phyloP scores from a whole-genome alignment of 2,329 filamentous ascomycete genomes.

The Talaromyces rugulosus region DNA sequence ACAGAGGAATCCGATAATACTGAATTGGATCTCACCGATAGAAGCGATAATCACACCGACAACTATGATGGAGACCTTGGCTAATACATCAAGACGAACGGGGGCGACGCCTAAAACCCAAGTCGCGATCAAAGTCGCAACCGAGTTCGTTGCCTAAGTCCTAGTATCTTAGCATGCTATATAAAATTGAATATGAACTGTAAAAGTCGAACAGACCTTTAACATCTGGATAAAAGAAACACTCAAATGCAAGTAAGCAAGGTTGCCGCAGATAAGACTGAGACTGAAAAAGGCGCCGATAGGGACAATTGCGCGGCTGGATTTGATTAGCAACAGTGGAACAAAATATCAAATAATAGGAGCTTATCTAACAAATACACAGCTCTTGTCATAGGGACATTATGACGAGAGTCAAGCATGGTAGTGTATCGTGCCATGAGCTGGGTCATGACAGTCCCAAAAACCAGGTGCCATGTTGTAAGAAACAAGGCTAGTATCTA shows the following conservation, averaged over 20 bases:
- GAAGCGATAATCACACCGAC: constrained; percentile 92
- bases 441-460: constrained; percentile 93
- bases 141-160: constrained; percentile 84
- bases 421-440: constrained; percentile 83
- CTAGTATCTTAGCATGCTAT: constrained; percentile 4
- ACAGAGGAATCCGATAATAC: constrained; percentile 57
- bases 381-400: constrained; percentile 92
- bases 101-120: constrained; percentile 83
- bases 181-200: not conserved
- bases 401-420: constrained; percentile 88
- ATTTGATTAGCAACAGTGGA: not conserved
- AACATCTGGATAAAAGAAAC: constrained; percentile 89
- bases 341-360: not conserved
- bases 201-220: constrained; percentile 3
- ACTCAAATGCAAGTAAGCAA: constrained; percentile 90
- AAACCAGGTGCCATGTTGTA: constrained; percentile 91
- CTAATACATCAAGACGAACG: constrained; percentile 78
- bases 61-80: constrained; percentile 92
- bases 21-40: constrained; percentile 91
- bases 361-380: constrained; percentile 61
- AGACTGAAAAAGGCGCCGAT: constrained; percentile 95
- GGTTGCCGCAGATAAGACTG: constrained; percentile 92
- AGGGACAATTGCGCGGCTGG: constrained; percentile 74
- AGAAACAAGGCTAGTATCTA: constrained; percentile 52
- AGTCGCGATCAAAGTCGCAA: constrained; percentile 82